Evolutionary conservation across 139 green algal species (phyloP), one percentile per base, ranked within the genome.

Genomic region (Astrephomene gubernaculifera): DNA sequence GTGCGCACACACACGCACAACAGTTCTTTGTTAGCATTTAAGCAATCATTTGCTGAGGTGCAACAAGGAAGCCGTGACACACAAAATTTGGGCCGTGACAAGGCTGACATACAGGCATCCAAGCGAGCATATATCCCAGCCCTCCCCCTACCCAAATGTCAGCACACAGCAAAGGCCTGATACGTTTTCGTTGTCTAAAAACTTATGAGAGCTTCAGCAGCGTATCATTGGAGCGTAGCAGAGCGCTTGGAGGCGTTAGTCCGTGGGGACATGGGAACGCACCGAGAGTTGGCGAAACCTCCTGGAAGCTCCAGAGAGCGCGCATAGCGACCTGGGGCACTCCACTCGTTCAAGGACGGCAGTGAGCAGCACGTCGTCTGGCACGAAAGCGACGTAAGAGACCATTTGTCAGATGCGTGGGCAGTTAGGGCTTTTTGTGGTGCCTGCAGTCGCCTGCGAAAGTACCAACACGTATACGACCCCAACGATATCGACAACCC

Each of bases 201-300:
- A n/a, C n/a, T n/a, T n/a, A n/a, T n/a, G n/a, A n/a, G n/a, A n/a
- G n/a, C n/a, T n/a, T n/a, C n/a, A n/a, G n/a, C n/a, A n/a, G n/a
- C n/a, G n/a, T n/a, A 57, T 17, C 12, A 57, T 57, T 57, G 49
- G 49, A 12, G 49, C 49, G 12, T 12, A 57, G 49, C 49, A 25
- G 17, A 12, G 49, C 49, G 49, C 49, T 25, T 17, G 49, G 49
- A 17, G 49, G n/a, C n/a, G n/a, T 57, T 12, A 57, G 49, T 25
- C 49, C 12, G 49, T 57, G 14, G 49, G 49, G 49, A 57, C 49
- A 12, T 12, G n/a, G 53, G 6, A 25, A 57, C 68, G 68, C 68
- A 79, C 71, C 49, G 71, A 63, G 35, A 80, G 71, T 3, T 41
- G 6, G 31, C 49, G 45, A 63, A 68, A 80, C 33, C 71, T 45